These are phyloP conservation scores for Mycena haematopus DNA, from an alignment of 768 basidiomycete genomes.

Conservation along the genomic window DNA sequence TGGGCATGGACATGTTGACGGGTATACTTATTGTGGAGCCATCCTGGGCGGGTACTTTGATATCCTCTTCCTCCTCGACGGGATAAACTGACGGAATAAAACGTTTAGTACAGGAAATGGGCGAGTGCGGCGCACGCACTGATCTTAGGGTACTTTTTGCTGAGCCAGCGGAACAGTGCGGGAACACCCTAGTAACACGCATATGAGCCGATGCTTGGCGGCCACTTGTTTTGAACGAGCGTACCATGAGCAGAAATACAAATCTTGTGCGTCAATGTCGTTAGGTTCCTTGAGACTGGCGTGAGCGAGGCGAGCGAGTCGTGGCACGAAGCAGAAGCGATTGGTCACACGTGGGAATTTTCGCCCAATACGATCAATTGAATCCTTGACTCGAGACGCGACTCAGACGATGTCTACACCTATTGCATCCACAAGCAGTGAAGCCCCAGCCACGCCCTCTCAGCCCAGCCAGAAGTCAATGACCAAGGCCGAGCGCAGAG, in stretches of 20 bases:
- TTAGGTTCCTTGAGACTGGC: conserved; percentile 12
- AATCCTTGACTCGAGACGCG: conserved; percentile 2
- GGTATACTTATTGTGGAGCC: conserved; percentile 76
- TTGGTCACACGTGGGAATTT: conserved; percentile 7
- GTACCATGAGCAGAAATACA: conserved; percentile 23
- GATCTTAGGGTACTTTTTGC: conserved; percentile 98
- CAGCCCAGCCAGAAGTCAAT: conserved; percentile 70
- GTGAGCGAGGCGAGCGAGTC: conserved; percentile 1
- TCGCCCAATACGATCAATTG: not conserved
- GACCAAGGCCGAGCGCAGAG: conserved; percentile 82
- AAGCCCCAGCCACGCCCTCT: conserved; percentile 29
- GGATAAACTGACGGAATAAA: conserved; percentile 57
- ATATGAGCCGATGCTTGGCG: not conserved
- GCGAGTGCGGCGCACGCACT: conserved; percentile 52
- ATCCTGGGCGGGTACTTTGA: conserved; percentile 67
- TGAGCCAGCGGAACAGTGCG: conserved; percentile 97
- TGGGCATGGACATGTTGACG: conserved; percentile 77
- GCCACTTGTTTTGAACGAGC: not conserved
- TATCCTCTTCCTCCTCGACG: conserved; percentile 86
- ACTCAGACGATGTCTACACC: conserved; percentile 17
- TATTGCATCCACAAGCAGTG: conserved; percentile 8
- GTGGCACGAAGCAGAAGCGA: not conserved
- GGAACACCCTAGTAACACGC: conserved; percentile 82
- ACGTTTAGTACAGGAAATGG: not conserved
- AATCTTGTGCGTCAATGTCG: conserved; percentile 18